Base-by-base conservation (phyloP, 345 rosid genomes). In the Euphorbia lathyris region DNA sequence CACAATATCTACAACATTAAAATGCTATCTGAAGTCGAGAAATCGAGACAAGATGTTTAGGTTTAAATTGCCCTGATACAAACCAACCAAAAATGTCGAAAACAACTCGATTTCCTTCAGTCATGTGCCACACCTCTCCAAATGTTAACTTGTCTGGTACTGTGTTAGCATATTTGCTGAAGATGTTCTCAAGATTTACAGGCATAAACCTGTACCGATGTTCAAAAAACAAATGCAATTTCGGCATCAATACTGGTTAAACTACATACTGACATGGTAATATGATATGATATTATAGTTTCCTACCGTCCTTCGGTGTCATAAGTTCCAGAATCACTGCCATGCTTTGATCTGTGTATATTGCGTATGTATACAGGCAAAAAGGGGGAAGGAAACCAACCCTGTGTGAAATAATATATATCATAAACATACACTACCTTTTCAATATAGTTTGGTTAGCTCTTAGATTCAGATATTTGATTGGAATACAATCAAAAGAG, bases 341-440 rank as follows among this genome's bases (percentile, higher is more conserved):
- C 94, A 10, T 91, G 96, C 76, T 88, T 89, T 67, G 80, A 79
- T 76, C 68, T 91, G 83, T 93, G 94, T 32, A 93, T 87, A 83
- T 88, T 93, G 74, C 70, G 72, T 27, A 93, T 74, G 79, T 91
- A 83, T 20, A 91, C 83, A 4, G 97, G 98, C 7, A 89, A 79
- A 73, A 91, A 77, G 4, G 86, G 95, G 30, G 90, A 88, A 7
- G 96, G 98, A 9, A 93, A 27, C 96, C 97, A 91, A 11, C 93
- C 91, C 97, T 88, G 58, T 3, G 30, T 10, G 9, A 32, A 30
- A 9, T 30, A 40, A 5, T 40, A 40, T 40, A 40, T 40, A 5
- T 4, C 11, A 40, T 4, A 40, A 40, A 5, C 2, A 32, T 22
- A 16, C 38, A 45, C 59, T 16, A 13, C 30, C 61, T 34, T 47